Percentiles rank a stretch among this genome's conserved stretches.
Evolutionary conservation across 2,329 filamentous ascomycete species (phyloP).

Genomic region (Epichloe amarillans): DNA sequence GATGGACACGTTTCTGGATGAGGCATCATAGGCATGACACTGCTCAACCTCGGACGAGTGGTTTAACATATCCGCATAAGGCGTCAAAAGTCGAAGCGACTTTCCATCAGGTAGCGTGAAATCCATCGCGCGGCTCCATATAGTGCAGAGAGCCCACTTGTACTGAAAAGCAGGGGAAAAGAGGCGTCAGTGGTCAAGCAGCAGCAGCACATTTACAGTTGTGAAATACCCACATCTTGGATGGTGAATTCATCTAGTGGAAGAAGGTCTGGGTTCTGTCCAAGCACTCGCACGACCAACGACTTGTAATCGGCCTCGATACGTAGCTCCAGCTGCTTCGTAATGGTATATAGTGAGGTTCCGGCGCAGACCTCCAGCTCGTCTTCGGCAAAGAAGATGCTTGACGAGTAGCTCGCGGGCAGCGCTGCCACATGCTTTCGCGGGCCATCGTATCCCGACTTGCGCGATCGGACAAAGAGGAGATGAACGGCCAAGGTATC

Average conservation of each 20-base stretch:
- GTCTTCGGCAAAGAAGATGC: slow-evolving; percentile 21
- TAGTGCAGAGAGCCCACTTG: slow-evolving; percentile 20
- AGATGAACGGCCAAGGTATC: slow-evolving; percentile 20
- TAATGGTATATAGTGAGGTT: slow-evolving; percentile 19
- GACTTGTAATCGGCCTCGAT: slow-evolving; percentile 18
- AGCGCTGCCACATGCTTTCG: slow-evolving; percentile 17
- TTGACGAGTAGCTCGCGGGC: slow-evolving; percentile 19
- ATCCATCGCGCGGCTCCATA: slow-evolving; percentile 21
- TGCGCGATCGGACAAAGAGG: slow-evolving; percentile 21
- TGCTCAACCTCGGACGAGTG: slow-evolving; percentile 20
- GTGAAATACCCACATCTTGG: slow-evolving; percentile 16
- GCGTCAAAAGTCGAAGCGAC: slow-evolving; percentile 14
- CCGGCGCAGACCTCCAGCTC: slow-evolving; percentile 21
- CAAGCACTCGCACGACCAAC: slow-evolving; percentile 15
- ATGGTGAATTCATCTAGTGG: slow-evolving; percentile 19
- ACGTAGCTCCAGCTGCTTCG: slow-evolving; percentile 16
- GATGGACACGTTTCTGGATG: slow-evolving; percentile 19
- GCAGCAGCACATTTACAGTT: slow-evolving; percentile 5
- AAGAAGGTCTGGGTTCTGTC: slow-evolving; percentile 19
- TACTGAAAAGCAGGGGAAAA: slow-evolving; percentile 15
- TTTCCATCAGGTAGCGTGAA: slow-evolving; percentile 12
- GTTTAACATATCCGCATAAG: slow-evolving; percentile 25
- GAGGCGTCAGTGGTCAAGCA: slow-evolving; percentile 1
- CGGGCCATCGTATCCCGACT: slow-evolving; percentile 18
- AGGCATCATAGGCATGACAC: slow-evolving; percentile 21